phyloP scores from a whole-genome alignment of 495 filamentous ascomycete genomes.

The Cryomyces antarcticus region DNA sequence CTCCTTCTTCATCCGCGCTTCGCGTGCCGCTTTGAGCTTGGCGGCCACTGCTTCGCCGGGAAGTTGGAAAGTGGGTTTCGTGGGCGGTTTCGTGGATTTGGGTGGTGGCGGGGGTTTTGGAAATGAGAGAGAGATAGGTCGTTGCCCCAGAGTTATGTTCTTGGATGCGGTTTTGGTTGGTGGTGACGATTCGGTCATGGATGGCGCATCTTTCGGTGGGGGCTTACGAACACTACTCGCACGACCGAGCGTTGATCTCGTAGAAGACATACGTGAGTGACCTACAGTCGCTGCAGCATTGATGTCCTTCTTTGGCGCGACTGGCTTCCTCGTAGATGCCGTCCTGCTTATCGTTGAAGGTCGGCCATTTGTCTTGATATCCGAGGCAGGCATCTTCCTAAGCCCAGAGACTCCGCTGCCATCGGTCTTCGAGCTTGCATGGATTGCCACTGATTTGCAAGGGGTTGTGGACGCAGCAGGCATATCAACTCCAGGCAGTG shows the following conservation, averaged over 20 bases:
- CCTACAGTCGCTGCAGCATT: too few relatives aligned
- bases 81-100: slow-evolving; percentile 40
- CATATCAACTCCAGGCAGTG: not conserved
- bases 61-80: slow-evolving; percentile 44
- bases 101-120: slow-evolving; percentile 21
- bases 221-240: not conserved
- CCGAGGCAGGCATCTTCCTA: not conserved
- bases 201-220: not conserved
- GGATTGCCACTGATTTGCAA: not conserved
- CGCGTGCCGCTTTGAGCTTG: slow-evolving; percentile 42
- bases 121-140: slow-evolving; percentile 20
- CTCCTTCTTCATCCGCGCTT: slow-evolving; percentile 38
- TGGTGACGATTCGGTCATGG: slow-evolving; percentile 3
- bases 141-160: not conserved
- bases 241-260: not conserved
- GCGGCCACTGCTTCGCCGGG: slow-evolving; percentile 55
- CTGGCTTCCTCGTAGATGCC: not conserved
- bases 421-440: not conserved
- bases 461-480: not conserved
- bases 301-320: not conserved
- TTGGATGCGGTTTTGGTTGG: slow-evolving; percentile 5
- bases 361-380: not conserved
- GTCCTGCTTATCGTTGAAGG: not conserved
- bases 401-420: not conserved
- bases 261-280: not conserved